Percentiles rank a stretch among this genome's conserved stretches.
Evolutionary conservation across 176 grass and related monocot genomes (phyloP).

Genomic region (Saccharum officinarum): DNA sequence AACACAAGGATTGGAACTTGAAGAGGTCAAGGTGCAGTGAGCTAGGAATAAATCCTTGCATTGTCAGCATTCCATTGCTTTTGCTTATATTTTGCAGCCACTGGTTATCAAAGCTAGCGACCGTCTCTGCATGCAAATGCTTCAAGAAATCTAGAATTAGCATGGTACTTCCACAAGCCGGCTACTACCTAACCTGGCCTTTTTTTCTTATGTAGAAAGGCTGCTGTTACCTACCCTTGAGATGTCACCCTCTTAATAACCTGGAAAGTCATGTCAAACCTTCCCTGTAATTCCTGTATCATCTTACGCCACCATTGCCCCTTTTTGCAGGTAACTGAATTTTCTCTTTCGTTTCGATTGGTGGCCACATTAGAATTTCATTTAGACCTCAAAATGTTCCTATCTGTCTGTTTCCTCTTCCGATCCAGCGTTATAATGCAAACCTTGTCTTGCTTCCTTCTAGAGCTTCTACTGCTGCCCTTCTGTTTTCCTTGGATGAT

Average conservation of each 20-base stretch:
- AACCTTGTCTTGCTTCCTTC: background rate
- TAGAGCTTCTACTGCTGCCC: conserved; percentile 10
- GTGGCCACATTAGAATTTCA: background rate
- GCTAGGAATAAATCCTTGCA: background rate
- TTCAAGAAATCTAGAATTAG: conserved; percentile 8
- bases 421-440: background rate
- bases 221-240: conserved; percentile 30
- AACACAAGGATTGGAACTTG: background rate
- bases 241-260: conserved; percentile 55
- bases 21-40: conserved; percentile 19
- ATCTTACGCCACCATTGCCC: conserved; percentile 32
- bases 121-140: background rate
- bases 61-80: background rate
- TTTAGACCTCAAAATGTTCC: background rate
- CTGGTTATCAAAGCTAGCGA: background rate
- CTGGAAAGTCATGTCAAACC: conserved; percentile 33
- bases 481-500: conserved; percentile 15
- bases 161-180: conserved; percentile 17
- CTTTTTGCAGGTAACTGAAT: conserved; percentile 13
- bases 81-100: background rate
- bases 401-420: background rate
- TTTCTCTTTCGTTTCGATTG: background rate
- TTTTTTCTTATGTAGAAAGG: conserved; percentile 22
- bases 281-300: conserved; percentile 21
- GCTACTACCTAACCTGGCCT: conserved; percentile 22